These are phyloP conservation scores for Trichoderma sp. DNA, from an alignment of 2,329 filamentous ascomycete species.

Conservation along the genomic window DNA sequence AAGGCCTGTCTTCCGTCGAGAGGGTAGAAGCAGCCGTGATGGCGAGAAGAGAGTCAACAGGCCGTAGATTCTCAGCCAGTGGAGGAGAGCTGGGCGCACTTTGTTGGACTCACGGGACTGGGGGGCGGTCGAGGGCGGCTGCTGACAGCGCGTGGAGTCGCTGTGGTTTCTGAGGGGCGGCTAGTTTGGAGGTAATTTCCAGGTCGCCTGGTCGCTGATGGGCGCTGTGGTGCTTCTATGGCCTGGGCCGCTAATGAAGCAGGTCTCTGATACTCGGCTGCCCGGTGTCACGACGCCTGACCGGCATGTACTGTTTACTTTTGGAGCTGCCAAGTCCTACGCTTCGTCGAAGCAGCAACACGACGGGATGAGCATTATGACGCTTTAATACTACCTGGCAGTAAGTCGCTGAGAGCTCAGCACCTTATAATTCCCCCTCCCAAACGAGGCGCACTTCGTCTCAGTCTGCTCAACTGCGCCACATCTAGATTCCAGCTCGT, in stretches of 20 bases:
- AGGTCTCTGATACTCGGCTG: not conserved
- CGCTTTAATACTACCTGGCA: not conserved
- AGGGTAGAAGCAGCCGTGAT: not conserved
- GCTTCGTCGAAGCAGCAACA: not conserved
- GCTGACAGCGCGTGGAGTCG: constrained; percentile 24
- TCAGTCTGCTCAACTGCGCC: constrained; percentile 11
- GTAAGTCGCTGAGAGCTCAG: not conserved
- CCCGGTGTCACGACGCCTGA: not conserved
- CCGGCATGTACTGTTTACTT: not conserved
- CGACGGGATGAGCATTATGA: not conserved
- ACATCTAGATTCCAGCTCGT: constrained; percentile 17
- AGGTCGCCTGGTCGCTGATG: constrained; percentile 20
- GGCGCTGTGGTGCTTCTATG: constrained; percentile 9
- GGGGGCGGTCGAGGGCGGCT: constrained; percentile 20
- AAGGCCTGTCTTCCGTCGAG: not conserved
- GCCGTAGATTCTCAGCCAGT: not conserved
- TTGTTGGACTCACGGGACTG: constrained; percentile 22
- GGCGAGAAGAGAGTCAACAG: not conserved
- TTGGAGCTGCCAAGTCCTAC: not conserved
- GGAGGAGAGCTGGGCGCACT: constrained; percentile 21
- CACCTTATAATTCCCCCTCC: not conserved
- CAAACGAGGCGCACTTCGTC: constrained; percentile 18
- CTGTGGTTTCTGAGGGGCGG: constrained; percentile 21
- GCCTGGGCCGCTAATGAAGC: constrained; percentile 12
- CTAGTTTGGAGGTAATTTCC: constrained; percentile 23